Evolutionary conservation across 2,329 filamentous ascomycete species (phyloP), one percentile per base, ranked within the genome.

Genomic region (Fusarium metavorans): DNA sequence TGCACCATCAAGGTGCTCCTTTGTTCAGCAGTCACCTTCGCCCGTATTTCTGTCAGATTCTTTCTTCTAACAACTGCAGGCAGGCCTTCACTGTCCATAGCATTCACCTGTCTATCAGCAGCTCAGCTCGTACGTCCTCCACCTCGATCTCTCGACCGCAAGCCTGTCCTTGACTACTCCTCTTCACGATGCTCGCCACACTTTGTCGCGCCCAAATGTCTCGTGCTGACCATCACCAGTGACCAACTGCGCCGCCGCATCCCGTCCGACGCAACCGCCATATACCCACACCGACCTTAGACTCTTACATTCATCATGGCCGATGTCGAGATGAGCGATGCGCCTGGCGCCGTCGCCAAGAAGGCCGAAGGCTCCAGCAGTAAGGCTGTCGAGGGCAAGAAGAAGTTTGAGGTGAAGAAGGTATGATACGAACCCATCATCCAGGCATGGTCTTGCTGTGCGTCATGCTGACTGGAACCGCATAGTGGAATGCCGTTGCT

Each of bases 391-490:
- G 94, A 96, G 75, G 91, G 87, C 62, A 98, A 97, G 90, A 97
- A 98, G 88, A 93, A 94, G 76, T 99, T 99, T 77, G 97, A 99
- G 83, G 96, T 99, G 73, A 99, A 99, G 87, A 99, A 99, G 93
- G 97, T 97, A 84, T 72, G 83, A n/a, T 3, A 25, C 45, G 2
- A 34, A 9, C 35, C 52, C 8, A n/a, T 41, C 32, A 34, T 14
- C 13, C 4, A 16, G 14, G 35, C 16, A 59, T 52, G 30, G n/a
- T 11, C n/a, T 32, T 11, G 43, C 16, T 37, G 18, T 35, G 34
- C 58, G 27, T 59, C 18, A 54, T 54, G 50, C 54, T 78, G 59
- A 78, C 72, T 16, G 35, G 45, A 80, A 60, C 23, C 61, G 3
- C 73, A 50, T 80, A 98, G 96, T 99, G 97, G 97, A 98, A 98